Percentiles rank a stretch among this genome's conserved stretches.
Evolutionary conservation across 225 moss, liverwort and hornwort species (phyloP).

Genomic region (Rhytidiadelphus loreus): DNA sequence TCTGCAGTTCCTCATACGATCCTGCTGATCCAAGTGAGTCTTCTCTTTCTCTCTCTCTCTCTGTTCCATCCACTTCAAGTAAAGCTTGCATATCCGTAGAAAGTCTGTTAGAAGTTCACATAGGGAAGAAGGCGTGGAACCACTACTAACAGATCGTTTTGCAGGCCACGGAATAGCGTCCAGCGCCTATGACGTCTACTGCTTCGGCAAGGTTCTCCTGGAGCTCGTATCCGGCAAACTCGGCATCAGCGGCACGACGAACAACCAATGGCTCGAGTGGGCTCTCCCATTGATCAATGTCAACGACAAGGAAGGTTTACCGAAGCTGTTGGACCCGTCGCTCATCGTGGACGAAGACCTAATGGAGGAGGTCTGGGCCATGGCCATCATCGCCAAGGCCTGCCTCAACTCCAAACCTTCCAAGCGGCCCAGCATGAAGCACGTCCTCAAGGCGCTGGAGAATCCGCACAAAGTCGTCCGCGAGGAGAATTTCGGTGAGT

Average conservation of each 20-base stretch:
- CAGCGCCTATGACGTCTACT: conserved; percentile 78
- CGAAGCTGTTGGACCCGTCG: conserved; percentile 75
- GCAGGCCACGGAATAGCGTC: conserved; percentile 60
- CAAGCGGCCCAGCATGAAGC: conserved; percentile 93
- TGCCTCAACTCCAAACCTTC: conserved; percentile 75
- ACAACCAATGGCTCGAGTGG: conserved; percentile 96
- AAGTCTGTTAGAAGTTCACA: neutral
- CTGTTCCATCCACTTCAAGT: neutral
- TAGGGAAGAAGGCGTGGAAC: neutral
- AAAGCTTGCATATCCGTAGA: neutral
- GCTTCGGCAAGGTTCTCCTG: conserved; percentile 85
- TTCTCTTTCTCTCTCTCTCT: neutral
- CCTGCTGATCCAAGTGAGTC: conserved; percentile 76
- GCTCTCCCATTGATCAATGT: conserved; percentile 85
- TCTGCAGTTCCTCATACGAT: conserved; percentile 54
- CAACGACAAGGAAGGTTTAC: conserved; percentile 75
- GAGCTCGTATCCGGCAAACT: conserved; percentile 94
- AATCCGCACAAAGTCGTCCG: conserved; percentile 91
- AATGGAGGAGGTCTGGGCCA: conserved; percentile 94
- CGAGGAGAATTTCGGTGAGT: conserved; percentile 78
- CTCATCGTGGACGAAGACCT: conserved; percentile 93
- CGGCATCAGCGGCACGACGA: conserved; percentile 83
- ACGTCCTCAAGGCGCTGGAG: conserved; percentile 85
- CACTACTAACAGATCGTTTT: neutral
- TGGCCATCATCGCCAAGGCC: conserved; percentile 94